A percentile compares a stretch with the other conserved stretches of the same genome.
These are phyloP conservation scores for Podaxis rugospora DNA, from an alignment of 768 basidiomycete species.

Conservation along the genomic window DNA sequence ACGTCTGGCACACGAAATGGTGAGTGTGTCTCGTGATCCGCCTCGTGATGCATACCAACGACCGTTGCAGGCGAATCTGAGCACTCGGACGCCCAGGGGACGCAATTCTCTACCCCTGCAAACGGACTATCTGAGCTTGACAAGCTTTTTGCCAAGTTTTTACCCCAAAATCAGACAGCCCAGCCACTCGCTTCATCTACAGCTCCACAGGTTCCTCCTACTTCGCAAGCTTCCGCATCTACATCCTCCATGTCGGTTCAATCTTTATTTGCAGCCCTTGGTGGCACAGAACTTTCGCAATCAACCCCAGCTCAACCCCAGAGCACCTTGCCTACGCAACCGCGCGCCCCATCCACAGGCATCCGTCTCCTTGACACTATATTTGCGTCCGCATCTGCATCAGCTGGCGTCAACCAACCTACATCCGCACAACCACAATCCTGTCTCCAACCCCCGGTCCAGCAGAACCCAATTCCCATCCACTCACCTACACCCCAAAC, in stretches of 20 bases:
- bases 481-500: conserved; percentile 53
- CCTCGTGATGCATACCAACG: not conserved
- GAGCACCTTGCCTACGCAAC: conserved; percentile 19
- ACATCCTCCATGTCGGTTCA: conserved; percentile 42
- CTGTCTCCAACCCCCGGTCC: conserved; percentile 5
- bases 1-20: not conserved
- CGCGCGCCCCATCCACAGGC: conserved; percentile 36
- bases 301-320: conserved; percentile 10
- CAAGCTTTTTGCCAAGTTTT: conserved; percentile 43
- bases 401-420: not conserved
- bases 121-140: conserved; percentile 36
- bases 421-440: conserved; percentile 4
- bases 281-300: conserved; percentile 17
- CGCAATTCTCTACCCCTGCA: not conserved
- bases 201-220: conserved; percentile 16
- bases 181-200: conserved; percentile 19
- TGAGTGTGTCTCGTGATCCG: not conserved
- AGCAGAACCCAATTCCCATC: conserved; percentile 26
- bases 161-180: conserved; percentile 19
- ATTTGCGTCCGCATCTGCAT: conserved; percentile 60
- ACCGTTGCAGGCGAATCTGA: not conserved
- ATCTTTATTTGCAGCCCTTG: conserved; percentile 40
- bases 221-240: conserved; percentile 21
- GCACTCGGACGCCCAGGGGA: conserved; percentile 13
- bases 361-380: conserved; percentile 61